A percentile compares a stretch with the other conserved stretches of the same genome.
phyloP scores from a whole-genome alignment of 2,329 filamentous ascomycete genomes.

The Hypoxylon sp. region DNA sequence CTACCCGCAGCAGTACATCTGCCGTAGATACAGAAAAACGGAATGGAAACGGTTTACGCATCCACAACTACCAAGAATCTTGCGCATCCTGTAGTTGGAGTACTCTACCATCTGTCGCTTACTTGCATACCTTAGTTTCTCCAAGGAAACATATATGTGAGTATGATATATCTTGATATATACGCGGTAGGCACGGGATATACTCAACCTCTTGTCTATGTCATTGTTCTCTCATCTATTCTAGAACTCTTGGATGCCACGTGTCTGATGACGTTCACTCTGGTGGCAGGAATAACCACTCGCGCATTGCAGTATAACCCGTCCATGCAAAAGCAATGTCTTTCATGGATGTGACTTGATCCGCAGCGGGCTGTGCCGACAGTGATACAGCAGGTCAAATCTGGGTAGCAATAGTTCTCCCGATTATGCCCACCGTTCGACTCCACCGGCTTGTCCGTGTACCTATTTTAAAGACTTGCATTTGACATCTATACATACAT shows the following conservation, averaged over 20 bases:
- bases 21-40: not conserved
- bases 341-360: slow-evolving; percentile 11
- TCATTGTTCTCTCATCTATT: slow-evolving; percentile 2
- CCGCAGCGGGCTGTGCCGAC: slow-evolving; percentile 18
- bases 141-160: slow-evolving; percentile 7
- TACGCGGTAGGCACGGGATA: not conserved
- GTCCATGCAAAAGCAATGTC: slow-evolving; percentile 4
- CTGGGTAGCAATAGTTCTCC: slow-evolving; percentile 4
- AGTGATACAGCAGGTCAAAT: slow-evolving; percentile 1
- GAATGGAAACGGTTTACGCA: slow-evolving; percentile 7
- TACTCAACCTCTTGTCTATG: not conserved
- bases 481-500: slow-evolving; percentile 9
- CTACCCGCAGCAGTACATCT: not conserved
- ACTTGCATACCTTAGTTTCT: slow-evolving; percentile 1
- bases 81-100: slow-evolving; percentile 6
- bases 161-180: slow-evolving; percentile 3
- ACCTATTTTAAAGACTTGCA: slow-evolving; percentile 14
- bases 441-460: slow-evolving; percentile 5
- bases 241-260: slow-evolving; percentile 19
- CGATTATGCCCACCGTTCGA: not conserved
- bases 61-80: not conserved
- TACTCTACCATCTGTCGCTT: slow-evolving; percentile 5
- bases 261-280: slow-evolving; percentile 6
- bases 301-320: slow-evolving; percentile 4
- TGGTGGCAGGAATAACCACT: not conserved